phyloP scores from a whole-genome alignment of 2,329 filamentous ascomycete species.

The Cladorrhinum sp. region DNA sequence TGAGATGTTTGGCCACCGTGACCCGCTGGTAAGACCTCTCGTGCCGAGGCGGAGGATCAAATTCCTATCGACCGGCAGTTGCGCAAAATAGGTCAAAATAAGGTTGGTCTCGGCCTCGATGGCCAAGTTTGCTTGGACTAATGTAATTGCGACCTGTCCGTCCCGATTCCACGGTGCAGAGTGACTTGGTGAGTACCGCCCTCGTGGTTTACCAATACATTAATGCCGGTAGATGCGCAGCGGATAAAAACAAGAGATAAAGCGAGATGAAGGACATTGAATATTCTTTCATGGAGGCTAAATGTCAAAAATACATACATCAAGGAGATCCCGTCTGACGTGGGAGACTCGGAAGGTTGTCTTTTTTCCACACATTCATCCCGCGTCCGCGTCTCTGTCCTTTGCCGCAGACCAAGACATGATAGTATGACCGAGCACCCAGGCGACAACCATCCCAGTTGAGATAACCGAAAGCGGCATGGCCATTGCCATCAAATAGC shows the following conservation, averaged over 20 bases:
- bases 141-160: not conserved
- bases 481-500: not conserved
- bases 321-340: constrained; percentile 1
- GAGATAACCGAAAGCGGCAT: not conserved
- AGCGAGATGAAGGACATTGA: constrained; percentile 5
- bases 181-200: not conserved
- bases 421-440: not conserved
- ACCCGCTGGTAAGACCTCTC: too few relatives aligned
- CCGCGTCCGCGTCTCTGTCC: not conserved
- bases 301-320: not conserved
- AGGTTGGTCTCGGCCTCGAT: constrained; percentile 1
- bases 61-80: not conserved
- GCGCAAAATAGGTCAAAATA: not conserved
- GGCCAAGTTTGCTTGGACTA: not conserved
- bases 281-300: not conserved
- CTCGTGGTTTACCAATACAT: not conserved
- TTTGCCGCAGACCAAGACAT: not conserved
- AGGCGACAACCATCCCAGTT: not conserved
- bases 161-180: not conserved
- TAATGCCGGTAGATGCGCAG: not conserved
- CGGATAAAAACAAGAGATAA: not conserved
- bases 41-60: not conserved
- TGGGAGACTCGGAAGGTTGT: not conserved
- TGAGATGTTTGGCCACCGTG: not conserved
- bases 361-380: not conserved